Conservation (phyloP, 305 asterid genomes). For the Plantago rigida region DNA sequence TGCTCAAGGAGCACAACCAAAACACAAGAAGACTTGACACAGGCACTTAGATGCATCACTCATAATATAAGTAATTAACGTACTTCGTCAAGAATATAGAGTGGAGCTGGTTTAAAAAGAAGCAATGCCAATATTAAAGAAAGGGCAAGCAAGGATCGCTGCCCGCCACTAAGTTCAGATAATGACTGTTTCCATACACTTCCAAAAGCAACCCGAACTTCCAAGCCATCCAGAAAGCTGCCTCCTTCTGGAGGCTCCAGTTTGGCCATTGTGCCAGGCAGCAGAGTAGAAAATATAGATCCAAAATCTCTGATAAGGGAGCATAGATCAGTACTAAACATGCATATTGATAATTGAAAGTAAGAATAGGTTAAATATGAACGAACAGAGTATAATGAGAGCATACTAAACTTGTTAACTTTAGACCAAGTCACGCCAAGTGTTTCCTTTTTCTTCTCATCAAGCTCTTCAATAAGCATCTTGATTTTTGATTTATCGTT, state of each 20-base stretch:
- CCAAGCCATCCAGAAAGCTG: constrained; percentile 87
- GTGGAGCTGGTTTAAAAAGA: constrained; percentile 93
- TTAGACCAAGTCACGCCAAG: constrained; percentile 89
- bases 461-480: constrained; percentile 94
- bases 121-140: constrained; percentile 90
- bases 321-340: constrained; percentile 19
- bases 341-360: neutral
- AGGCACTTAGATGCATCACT: neutral
- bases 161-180: constrained; percentile 98
- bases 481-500: constrained; percentile 91
- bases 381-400: neutral
- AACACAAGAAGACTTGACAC: neutral
- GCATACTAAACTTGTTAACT: constrained; percentile 65
- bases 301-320: constrained; percentile 75
- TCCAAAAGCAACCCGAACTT: constrained; percentile 95
- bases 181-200: constrained; percentile 93
- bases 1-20: neutral
- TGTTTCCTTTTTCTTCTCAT: constrained; percentile 95
- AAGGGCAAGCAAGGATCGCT: constrained; percentile 89
- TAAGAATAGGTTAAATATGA: neutral
- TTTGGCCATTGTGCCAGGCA: constrained; percentile 94
- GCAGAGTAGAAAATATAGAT: constrained; percentile 85
- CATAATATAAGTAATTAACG: constrained; percentile 13
- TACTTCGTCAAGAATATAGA: constrained; percentile 95
- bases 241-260: constrained; percentile 91